Evolutionary conservation across 208 protist species (phyloP).

Genomic region (Trypanosoma avium): DNA sequence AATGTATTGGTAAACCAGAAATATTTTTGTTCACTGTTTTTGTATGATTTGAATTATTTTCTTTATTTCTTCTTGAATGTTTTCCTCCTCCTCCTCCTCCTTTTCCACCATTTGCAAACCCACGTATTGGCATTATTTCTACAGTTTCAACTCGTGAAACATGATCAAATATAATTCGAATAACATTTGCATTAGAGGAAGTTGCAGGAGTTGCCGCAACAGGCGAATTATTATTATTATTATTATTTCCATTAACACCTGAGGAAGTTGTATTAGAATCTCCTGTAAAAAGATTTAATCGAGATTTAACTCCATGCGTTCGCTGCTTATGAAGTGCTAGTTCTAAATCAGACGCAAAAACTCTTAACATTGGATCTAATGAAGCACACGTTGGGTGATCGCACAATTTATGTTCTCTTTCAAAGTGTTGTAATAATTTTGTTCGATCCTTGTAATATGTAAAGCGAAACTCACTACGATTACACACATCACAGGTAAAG

Average conservation of each 20-base stretch:
- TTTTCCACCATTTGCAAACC: background rate
- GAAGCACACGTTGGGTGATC: constrained; percentile 77
- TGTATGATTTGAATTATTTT: background rate
- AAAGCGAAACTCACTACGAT: constrained; percentile 77
- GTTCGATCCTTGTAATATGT: constrained; percentile 78
- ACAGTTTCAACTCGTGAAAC: constrained; percentile 55
- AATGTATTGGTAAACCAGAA: constrained; percentile 55
- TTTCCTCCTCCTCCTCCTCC: constrained; percentile 8
- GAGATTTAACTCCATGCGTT: constrained; percentile 57
- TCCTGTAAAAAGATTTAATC: constrained; percentile 23
- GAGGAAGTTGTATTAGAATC: background rate
- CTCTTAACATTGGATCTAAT: constrained; percentile 79
- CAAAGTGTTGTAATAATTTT: constrained; percentile 82
- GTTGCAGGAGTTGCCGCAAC: constrained; percentile 32
- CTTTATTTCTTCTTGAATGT: constrained; percentile 8
- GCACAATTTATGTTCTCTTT: constrained; percentile 73
- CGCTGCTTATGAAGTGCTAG: constrained; percentile 78
- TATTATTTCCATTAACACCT: background rate
- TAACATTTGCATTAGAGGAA: constrained; percentile 56
- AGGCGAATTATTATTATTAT: background rate
- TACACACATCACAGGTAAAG: constrained; percentile 90
- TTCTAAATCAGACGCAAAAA: constrained; percentile 83
- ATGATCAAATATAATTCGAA: constrained; percentile 82
- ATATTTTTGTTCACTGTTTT: constrained; percentile 6
- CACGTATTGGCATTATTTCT: constrained; percentile 51